These are phyloP conservation scores for Solanum bulbocastanum DNA, from an alignment of 257 asterid species.

Conservation along the genomic window DNA sequence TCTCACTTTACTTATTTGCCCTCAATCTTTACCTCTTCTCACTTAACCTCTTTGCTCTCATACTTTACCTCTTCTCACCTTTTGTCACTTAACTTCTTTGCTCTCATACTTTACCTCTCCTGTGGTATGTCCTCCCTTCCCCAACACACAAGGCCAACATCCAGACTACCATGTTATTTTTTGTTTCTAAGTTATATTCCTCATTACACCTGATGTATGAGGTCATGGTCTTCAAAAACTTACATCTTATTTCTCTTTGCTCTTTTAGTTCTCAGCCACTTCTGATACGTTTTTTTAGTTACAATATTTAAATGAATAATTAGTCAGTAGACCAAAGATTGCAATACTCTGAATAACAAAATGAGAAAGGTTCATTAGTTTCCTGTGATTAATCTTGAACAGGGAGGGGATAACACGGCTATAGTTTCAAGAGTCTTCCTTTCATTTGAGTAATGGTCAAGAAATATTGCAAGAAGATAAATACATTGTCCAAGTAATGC, in stretches of 20 bases:
- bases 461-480: not conserved
- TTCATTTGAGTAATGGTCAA: not conserved
- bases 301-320: not conserved
- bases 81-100: not conserved
- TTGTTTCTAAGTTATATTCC: not conserved
- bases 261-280: not conserved
- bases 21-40: not conserved
- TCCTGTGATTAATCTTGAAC: not conserved
- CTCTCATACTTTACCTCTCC: not conserved
- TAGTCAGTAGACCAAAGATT: not conserved
- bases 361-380: not conserved
- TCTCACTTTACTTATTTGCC: not conserved
- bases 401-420: not conserved
- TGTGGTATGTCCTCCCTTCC: not conserved
- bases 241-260: not conserved
- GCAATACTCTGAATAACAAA: not conserved
- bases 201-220: not conserved
- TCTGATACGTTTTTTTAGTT: not conserved
- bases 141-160: not conserved
- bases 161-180: not conserved
- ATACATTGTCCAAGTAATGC: not conserved
- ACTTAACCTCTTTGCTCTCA: not conserved
- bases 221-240: not conserved
- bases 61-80: not conserved
- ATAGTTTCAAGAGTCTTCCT: not conserved